Evolutionary conservation across 495 filamentous ascomycete species (phyloP).

Genomic region (Penicillium paradoxum): DNA sequence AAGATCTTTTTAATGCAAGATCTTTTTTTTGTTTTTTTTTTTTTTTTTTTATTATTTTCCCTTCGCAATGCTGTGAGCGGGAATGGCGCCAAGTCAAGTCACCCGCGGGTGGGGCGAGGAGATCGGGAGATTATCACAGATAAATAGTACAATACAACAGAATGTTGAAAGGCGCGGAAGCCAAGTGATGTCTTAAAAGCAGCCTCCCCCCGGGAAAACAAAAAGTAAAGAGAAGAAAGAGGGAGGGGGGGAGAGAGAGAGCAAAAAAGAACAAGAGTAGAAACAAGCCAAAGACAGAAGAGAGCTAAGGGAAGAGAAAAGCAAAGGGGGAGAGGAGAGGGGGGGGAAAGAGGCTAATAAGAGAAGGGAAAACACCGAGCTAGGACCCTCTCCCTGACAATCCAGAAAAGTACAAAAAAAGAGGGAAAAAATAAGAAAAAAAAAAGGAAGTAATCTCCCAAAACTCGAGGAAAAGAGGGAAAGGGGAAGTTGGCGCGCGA

Average conservation of each 20-base stretch:
- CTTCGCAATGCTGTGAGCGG: conserved; percentile 3
- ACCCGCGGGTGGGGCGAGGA: conserved; percentile 6
- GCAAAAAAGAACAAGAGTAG: neutral
- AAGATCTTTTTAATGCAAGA: neutral
- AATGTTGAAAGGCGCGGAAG: neutral
- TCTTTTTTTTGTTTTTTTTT: neutral
- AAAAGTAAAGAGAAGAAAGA: neutral
- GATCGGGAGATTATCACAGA: conserved; percentile 7
- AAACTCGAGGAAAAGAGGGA: conserved; percentile 6
- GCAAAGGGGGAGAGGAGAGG: conserved; percentile 6
- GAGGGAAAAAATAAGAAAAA: neutral
- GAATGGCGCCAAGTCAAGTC: conserved; percentile 4
- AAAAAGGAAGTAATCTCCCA: conserved; percentile 2
- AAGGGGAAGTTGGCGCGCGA: conserved; percentile 33
- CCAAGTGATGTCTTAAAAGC: neutral
- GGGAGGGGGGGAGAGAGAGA: neutral
- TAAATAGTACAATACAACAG: neutral
- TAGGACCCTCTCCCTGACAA: conserved; percentile 1
- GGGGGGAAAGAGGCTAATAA: conserved; percentile 8
- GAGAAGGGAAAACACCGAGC: conserved; percentile 7
- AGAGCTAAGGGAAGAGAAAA: neutral
- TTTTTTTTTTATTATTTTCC: neutral
- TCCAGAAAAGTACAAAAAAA: conserved; percentile 4
- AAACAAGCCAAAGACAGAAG: conserved; percentile 8
- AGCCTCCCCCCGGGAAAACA: neutral